These are phyloP conservation scores for Entoloma clypeatum DNA, from an alignment of 1,284 basidiomycete genomes.

Conservation along the genomic window DNA sequence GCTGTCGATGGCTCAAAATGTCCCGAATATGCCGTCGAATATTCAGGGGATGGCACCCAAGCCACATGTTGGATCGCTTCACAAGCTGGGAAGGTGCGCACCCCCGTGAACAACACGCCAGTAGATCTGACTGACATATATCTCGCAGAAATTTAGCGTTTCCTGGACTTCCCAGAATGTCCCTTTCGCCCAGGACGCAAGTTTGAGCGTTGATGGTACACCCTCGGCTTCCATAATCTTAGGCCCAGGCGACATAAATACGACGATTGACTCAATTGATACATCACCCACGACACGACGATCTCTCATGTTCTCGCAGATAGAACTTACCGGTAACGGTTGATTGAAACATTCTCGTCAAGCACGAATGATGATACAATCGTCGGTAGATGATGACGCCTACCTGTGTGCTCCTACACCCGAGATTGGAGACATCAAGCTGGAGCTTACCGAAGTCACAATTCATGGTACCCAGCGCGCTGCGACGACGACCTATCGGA, in stretches of 20 bases:
- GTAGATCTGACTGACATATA: slow-evolving; percentile 1
- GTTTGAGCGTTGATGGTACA: background rate
- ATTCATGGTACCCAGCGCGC: background rate
- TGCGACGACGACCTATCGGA: background rate
- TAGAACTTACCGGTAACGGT: too few species aligned
- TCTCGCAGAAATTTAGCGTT: background rate
- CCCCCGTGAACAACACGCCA: background rate
- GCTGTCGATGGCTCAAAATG: slow-evolving; percentile 28
- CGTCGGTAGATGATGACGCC: background rate
- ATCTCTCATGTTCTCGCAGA: too few species aligned
- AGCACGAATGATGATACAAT: too few species aligned
- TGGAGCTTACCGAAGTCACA: background rate
- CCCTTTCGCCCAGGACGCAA: background rate
- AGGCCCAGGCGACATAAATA: background rate
- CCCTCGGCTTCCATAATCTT: background rate
- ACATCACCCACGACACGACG: too few species aligned
- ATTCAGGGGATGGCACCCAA: slow-evolving; percentile 18
- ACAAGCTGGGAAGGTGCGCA: slow-evolving; percentile 33
- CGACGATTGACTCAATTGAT: background rate
- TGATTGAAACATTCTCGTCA: too few species aligned
- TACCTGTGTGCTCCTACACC: background rate
- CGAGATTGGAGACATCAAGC: background rate
- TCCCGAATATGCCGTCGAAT: slow-evolving; percentile 27
- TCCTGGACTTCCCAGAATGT: background rate
- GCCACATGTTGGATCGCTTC: slow-evolving; percentile 39